Evolutionary conservation across 441 rosid species (phyloP).

Genomic region (Pelargonium australe): DNA sequence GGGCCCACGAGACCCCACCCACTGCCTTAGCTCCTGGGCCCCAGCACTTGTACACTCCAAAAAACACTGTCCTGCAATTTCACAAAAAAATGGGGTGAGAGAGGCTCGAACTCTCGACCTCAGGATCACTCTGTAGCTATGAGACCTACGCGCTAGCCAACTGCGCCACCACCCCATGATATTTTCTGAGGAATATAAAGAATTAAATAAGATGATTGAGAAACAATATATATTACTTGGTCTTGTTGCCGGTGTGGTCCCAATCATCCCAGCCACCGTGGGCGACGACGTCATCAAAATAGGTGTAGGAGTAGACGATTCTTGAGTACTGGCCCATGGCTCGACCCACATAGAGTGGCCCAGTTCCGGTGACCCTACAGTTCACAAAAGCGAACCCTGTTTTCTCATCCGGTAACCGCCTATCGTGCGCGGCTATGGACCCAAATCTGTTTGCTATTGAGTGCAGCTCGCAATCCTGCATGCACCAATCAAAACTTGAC

Average conservation of each 20-base stretch:
- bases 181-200: not conserved
- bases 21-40: slow-evolving; percentile 55
- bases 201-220: fast-evolving
- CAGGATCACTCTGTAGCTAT: slow-evolving; percentile 77
- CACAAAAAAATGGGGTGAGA: slow-evolving; percentile 51
- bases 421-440: slow-evolving; percentile 69
- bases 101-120: slow-evolving; percentile 97
- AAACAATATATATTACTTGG: not conserved
- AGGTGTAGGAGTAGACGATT: slow-evolving; percentile 54
- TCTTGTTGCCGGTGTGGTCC: slow-evolving; percentile 60
- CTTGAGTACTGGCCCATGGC: slow-evolving; percentile 73
- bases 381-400: slow-evolving; percentile 73
- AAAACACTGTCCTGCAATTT: slow-evolving; percentile 49
- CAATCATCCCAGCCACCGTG: slow-evolving; percentile 77
- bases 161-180: slow-evolving; percentile 93
- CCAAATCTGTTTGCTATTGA: slow-evolving; percentile 60
- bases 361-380: slow-evolving; percentile 52
- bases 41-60: slow-evolving; percentile 54
- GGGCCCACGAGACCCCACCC: not conserved
- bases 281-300: slow-evolving; percentile 48
- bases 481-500: not conserved
- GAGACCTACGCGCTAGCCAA: slow-evolving; percentile 99
- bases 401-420: slow-evolving; percentile 39
- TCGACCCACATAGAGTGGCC: slow-evolving; percentile 69
- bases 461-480: slow-evolving; percentile 55